These are phyloP conservation scores for Blastocystis sp. DNA, from an alignment of 352 stramenopile species.

Conservation along the genomic window DNA sequence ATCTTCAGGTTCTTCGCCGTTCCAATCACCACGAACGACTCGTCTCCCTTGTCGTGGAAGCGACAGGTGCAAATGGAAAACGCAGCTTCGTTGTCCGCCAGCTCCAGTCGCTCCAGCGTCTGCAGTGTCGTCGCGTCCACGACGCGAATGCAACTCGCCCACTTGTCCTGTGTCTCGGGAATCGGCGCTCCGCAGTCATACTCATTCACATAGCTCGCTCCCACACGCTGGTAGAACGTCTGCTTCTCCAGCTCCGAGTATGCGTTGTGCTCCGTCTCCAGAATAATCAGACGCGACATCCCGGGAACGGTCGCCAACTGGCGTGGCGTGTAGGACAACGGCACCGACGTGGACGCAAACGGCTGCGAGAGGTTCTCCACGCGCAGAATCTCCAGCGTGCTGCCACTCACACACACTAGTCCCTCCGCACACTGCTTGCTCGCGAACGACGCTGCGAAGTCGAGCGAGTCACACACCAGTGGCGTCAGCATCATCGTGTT, in stretches of 20 bases:
- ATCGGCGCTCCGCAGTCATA: slow-evolving; percentile 62
- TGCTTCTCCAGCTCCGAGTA: slow-evolving; percentile 79
- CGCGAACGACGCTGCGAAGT: slow-evolving; percentile 84
- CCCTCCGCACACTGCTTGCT: slow-evolving; percentile 87
- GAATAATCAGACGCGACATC: slow-evolving; percentile 70
- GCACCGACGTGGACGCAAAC: slow-evolving; percentile 88
- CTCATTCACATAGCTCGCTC: slow-evolving; percentile 59
- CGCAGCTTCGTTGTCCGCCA: slow-evolving; percentile 83
- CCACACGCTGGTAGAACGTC: not conserved
- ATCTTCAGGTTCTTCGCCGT: slow-evolving; percentile 85
- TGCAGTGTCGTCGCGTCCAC: slow-evolving; percentile 80
- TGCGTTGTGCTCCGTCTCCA: slow-evolving; percentile 93
- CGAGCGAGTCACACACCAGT: slow-evolving; percentile 84
- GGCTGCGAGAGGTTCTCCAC: slow-evolving; percentile 82
- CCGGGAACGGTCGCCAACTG: slow-evolving; percentile 80
- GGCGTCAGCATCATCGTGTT: slow-evolving; percentile 78
- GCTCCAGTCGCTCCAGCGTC: slow-evolving; percentile 77
- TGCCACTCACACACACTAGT: slow-evolving; percentile 84
- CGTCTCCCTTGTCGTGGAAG: slow-evolving; percentile 84
- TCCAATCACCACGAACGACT: slow-evolving; percentile 89
- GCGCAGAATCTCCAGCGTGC: slow-evolving; percentile 90
- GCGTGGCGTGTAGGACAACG: slow-evolving; percentile 90
- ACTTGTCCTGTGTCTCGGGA: slow-evolving; percentile 69
- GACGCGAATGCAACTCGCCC: slow-evolving; percentile 92
- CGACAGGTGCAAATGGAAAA: slow-evolving; percentile 74